Base-by-base conservation (phyloP, 2,329 filamentous ascomycete genomes). In the Diaporthe citriasiana region DNA sequence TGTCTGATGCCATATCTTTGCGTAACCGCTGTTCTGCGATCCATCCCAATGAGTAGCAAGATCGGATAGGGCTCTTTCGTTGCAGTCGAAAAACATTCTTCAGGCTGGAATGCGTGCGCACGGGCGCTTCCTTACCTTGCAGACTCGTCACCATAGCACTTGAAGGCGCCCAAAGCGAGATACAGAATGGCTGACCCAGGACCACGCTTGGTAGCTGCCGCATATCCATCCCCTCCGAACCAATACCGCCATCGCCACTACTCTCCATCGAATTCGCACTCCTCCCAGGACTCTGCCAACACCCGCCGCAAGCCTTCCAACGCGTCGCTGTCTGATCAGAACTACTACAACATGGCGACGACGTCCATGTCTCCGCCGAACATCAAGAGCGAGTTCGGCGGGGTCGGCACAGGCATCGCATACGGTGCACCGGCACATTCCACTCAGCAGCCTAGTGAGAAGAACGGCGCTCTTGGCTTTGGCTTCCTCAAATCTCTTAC, bases 401-500 rank as follows among this genome's bases (percentile, higher is more conserved):
- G 71, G 3, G 73, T 73, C 15, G 73, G 73, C 13, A 73, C 71
- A 0, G 71, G 65, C n/a, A 75, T 75, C 22, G 73, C 73, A 33
- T 75, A 75, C 38, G 73, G 71, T n/a, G 63, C 50, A 30, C 65
- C 33, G n/a, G 19, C 73, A 7, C 33, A 56, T 33, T n/a, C 50
- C 42, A 25, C 63, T 13, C 19, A 45, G 30, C 42, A 71, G n/a
- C 38, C 63, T 19, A 50, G 27, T 27, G 66, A 86, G 60, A 84
- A 81, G 72, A 79, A 83, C 56, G 50, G 35, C 51, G n/a, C 71
- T 10, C 79, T 91, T 75, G 91, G 89, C 75, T 83, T 92, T 71
- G 86, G 85, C 25, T 92, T 94, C 75, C 89, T 93, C 82, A 95
- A 92, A 82, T 90, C 84, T 77, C 42, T 66, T 12, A 59, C 42